phyloP scores from a whole-genome alignment of 169 alveolate genomes.

The Plasmodium fragile region DNA sequence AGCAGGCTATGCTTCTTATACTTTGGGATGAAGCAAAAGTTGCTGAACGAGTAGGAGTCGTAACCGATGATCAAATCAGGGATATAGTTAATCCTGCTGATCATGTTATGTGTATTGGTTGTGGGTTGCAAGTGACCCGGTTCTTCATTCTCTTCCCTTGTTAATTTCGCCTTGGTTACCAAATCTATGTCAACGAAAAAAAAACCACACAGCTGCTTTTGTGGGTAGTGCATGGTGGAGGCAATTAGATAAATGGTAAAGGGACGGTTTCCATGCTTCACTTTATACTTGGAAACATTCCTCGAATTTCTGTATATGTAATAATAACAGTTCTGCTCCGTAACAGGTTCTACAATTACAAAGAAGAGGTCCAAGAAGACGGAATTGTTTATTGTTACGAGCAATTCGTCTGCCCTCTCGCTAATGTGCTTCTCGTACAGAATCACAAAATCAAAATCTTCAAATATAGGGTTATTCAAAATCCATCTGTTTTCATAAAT shows the following conservation, averaged over 20 bases:
- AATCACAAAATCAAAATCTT: constrained; percentile 32
- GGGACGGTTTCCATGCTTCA: not conserved
- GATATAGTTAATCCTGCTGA: constrained; percentile 13
- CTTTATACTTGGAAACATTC: constrained; percentile 1
- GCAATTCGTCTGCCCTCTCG: constrained; percentile 7
- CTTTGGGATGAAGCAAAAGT: constrained; percentile 36
- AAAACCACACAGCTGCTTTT: constrained; percentile 28
- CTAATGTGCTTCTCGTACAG: constrained; percentile 8
- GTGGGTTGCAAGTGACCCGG: not conserved
- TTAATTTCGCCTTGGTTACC: not conserved
- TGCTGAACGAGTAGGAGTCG: constrained; percentile 17
- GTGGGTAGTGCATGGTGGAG: constrained; percentile 7
- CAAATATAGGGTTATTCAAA: constrained; percentile 23
- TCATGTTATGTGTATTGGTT: not conserved
- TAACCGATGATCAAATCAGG: constrained; percentile 42
- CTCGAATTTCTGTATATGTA: constrained; percentile 23
- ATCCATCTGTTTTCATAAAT: constrained; percentile 40
- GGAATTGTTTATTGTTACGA: constrained; percentile 39
- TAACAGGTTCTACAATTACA: not conserved
- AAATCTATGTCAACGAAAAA: constrained; percentile 60
- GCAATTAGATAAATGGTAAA: constrained; percentile 16
- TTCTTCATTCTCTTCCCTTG: not conserved
- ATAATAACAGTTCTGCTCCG: constrained; percentile 16
- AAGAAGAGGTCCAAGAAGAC: constrained; percentile 17
- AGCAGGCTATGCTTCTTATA: constrained; percentile 29